Base-by-base conservation (phyloP, 306 rosid genomes). In the Hippophae tibetana region DNA sequence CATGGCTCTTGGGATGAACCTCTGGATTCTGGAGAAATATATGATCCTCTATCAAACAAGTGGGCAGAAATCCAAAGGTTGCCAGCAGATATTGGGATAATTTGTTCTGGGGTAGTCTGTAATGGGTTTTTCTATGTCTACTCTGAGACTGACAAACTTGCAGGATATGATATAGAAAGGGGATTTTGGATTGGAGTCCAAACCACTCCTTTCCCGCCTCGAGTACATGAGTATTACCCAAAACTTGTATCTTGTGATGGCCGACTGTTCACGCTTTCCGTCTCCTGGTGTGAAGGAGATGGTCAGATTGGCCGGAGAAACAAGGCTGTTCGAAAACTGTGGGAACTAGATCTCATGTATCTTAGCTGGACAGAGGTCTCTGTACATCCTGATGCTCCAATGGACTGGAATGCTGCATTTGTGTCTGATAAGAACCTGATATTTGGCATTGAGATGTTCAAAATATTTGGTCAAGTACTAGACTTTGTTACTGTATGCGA, bases 281-380 rank as follows among this genome's bases (percentile, higher is more conserved):
- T 90, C 65, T 87, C 95, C 54, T 90, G 98, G 98, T 90, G 98
- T 50, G 98, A 90, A 81, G 98, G 98, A 66, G 95, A 90, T 62
- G 98, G 98, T 52, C 95, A 85, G 70, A 87, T 87, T 57, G 98
- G 98, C 40, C 70, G 75, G 57, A 80, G 98, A 69, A 90, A 90
- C 86, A 90, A 90, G 83, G 98, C 98, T 62, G 89, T 90, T 10
- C 75, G 98, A 78, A 90, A 90, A 73, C 64, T 87, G 47, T 90
- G 98, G 98, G 98, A 90, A 77, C 76, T 90, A 47, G 95, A 90
- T 78, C 95, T 90, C 70, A 56, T 72, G 77, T 76, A 81, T 82
- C 95, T 81, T 55, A 72, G 75, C 66, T 93, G 99, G 99, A 66
- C 77, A 0, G 90, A 93, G 79, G 89, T 80, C 67, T 86, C 94